phyloP scores from a whole-genome alignment of 495 filamentous ascomycete species.

The Penicillium malachiteum region DNA sequence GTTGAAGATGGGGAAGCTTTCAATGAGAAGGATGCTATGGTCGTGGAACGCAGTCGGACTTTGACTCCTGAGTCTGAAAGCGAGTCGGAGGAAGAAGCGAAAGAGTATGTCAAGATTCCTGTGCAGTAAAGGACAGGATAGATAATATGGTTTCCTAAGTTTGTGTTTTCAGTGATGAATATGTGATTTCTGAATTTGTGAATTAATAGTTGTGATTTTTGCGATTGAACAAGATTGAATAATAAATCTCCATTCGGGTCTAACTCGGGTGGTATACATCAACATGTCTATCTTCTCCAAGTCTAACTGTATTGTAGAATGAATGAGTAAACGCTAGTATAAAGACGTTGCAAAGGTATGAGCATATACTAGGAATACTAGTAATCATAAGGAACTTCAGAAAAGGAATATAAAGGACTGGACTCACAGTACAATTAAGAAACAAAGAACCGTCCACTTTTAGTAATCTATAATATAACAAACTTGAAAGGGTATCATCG shows the following conservation, averaged over 20 bases:
- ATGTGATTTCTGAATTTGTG: too few species aligned
- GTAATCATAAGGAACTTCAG: too few species aligned
- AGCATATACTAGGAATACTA: too few species aligned
- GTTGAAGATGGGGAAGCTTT: conserved; percentile 18
- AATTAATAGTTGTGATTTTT: conserved; percentile 2
- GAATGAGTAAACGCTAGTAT: too few species aligned
- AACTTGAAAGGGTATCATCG: conserved; percentile 2
- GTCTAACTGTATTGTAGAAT: too few species aligned
- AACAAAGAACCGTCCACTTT: too few species aligned
- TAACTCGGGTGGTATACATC: conserved; percentile 1
- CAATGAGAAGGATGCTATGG: conserved; percentile 21
- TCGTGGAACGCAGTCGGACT: conserved; percentile 12
- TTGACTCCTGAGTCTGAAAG: conserved; percentile 24
- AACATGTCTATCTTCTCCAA: background rate
- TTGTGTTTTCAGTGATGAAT: too few species aligned
- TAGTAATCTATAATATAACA: background rate
- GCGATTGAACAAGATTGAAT: background rate
- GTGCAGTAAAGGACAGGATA: conserved; percentile 14
- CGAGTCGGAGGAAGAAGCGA: conserved; percentile 24
- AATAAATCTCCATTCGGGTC: conserved; percentile 5
- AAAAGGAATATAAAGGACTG: too few species aligned
- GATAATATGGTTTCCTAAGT: background rate
- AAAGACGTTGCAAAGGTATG: too few species aligned
- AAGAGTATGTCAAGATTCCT: conserved; percentile 34
- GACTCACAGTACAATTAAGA: too few species aligned